Evolutionary conservation across 345 rosid genomes (phyloP), one percentile per base, ranked within the genome.

Genomic region (Stellera chamaejasme): DNA sequence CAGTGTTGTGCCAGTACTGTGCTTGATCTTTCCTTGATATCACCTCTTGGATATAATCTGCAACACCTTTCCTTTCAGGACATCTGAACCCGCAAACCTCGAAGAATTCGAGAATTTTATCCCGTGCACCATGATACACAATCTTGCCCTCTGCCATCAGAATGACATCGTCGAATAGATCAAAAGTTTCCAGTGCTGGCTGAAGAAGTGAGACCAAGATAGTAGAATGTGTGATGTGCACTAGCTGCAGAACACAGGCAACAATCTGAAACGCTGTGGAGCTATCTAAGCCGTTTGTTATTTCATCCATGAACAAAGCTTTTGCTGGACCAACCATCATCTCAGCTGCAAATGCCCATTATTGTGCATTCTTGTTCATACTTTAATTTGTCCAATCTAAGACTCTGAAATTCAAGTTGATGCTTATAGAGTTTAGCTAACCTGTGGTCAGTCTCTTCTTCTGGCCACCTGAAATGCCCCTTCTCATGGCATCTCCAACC

Each of bases 291-390:
- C 89, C 94, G 13, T 77, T 80, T 6, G 87, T 73, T 62, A 85
- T 80, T 66, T 82, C 87, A 50, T 82, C 94, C 94, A 85, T 80
- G 56, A 85, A 79, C 6, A 85, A 23, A 28, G 89, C 78, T 70
- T 74, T 80, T 16, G 67, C 69, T 10, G 94, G 85, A 11, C 89
- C 87, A 8, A 85, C 85, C 45, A 79, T 71, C 83, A 85, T 80
- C 72, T 85, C 94, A 36, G 80, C 94, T 79, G 79, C 63, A 65
- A 39, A 48, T 43, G 32, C 51, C 16, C 27, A 44, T 14, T 52
- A 4, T 32, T 42, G 49, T 3, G 19, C 16, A 39, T 6, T 26
- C 49, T 25, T 43, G 43, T 46, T 28, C 13, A 59, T 10, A 50
- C 27, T 11, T 10, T 16, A 3, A 25, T 8, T 23, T 27, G 36